A percentile compares a stretch with the other conserved stretches of the same genome.
These are phyloP conservation scores for Tetrapisispora namnaoensis DNA, from an alignment of 805 yeast genomes.

Conservation along the genomic window DNA sequence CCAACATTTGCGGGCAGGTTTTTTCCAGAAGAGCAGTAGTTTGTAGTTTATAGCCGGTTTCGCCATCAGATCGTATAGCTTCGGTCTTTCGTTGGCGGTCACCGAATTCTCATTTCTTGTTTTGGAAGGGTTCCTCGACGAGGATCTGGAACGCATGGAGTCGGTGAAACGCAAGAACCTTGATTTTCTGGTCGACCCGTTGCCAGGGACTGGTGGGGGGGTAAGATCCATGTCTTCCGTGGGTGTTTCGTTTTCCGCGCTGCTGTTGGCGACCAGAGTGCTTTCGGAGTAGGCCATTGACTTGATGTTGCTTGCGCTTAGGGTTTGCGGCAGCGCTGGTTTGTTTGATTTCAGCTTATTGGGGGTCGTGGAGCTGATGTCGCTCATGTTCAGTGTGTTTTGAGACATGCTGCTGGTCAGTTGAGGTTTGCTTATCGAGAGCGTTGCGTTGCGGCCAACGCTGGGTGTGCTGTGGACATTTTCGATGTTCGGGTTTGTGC, in stretches of 20 bases:
- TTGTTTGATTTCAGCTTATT: neutral
- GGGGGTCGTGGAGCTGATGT: neutral
- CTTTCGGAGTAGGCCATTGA: too few relatives aligned
- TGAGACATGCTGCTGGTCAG: neutral
- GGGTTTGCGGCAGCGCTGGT: constrained; percentile 6
- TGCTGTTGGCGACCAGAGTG: too few relatives aligned
- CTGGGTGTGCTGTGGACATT: neutral
- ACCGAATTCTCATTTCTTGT: constrained; percentile 23
- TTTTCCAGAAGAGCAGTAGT: constrained; percentile 81
- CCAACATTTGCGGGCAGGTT: constrained; percentile 97
- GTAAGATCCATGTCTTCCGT: neutral
- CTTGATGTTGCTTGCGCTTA: neutral
- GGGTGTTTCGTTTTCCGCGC: neutral
- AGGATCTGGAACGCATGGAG: constrained; percentile 48
- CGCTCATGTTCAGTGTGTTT: neutral
- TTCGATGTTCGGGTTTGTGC: neutral
- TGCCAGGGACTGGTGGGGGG: neutral
- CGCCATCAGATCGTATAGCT: constrained; percentile 21
- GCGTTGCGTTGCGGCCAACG: neutral
- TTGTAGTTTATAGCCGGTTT: constrained; percentile 38
- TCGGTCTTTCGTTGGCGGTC: neutral
- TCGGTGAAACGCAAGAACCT: constrained; percentile 55
- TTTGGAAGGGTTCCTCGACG: constrained; percentile 37
- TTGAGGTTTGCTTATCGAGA: neutral
- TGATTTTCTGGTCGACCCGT: constrained; percentile 32